phyloP scores from a whole-genome alignment of 73 alveolate genomes.

The Paraurostyla sp. region DNA sequence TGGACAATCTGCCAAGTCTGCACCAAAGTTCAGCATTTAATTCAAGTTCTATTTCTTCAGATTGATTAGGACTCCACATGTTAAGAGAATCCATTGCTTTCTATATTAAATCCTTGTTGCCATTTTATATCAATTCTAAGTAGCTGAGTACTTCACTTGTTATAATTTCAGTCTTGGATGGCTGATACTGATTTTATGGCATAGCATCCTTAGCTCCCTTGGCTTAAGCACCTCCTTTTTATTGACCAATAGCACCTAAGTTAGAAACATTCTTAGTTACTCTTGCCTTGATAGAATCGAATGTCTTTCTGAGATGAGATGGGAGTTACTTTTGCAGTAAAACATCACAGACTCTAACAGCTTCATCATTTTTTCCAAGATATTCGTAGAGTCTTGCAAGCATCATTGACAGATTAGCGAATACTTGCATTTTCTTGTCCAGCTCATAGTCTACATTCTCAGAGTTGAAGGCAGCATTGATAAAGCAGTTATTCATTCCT shows the following conservation, averaged over 20 bases:
- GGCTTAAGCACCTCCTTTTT: constrained; percentile 75
- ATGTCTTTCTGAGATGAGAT: constrained; percentile 92
- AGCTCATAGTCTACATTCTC: constrained; percentile 92
- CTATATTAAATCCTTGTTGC: constrained; percentile 85
- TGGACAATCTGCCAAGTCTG: constrained; percentile 94
- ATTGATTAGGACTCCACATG: constrained; percentile 90
- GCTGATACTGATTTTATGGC: constrained; percentile 69
- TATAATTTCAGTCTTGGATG: constrained; percentile 77
- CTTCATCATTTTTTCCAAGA: constrained; percentile 90
- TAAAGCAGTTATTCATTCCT: constrained; percentile 91
- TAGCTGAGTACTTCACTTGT: constrained; percentile 71
- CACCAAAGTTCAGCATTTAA: constrained; percentile 99
- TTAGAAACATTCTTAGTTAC: constrained; percentile 79
- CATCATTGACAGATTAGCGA: constrained; percentile 89
- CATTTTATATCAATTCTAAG: constrained; percentile 75
- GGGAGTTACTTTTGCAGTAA: constrained; percentile 89
- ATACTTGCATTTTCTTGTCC: constrained; percentile 89
- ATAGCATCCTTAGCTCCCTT: constrained; percentile 81
- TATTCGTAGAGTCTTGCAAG: constrained; percentile 90
- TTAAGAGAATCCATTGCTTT: constrained; percentile 91
- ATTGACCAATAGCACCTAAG: constrained; percentile 50
- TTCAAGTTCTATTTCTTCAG: constrained; percentile 97
- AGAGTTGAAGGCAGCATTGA: constrained; percentile 83
- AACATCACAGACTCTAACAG: constrained; percentile 94
- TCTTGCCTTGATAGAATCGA: constrained; percentile 95